These are phyloP conservation scores for Suillus sp. DNA, from an alignment of 768 basidiomycete species.

Conservation along the genomic window DNA sequence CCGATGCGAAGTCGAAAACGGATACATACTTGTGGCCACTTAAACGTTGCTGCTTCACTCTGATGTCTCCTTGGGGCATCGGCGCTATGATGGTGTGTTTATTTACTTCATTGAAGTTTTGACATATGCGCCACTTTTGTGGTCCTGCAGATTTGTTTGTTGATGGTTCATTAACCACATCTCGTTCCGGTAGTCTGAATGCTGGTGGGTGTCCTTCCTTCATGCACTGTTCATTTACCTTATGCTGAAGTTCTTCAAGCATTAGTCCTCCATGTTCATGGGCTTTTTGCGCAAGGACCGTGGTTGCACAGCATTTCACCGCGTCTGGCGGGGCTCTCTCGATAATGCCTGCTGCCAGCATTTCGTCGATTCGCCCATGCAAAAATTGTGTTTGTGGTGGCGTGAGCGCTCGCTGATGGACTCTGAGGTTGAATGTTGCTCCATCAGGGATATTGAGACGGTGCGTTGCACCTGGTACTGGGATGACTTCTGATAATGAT, in stretches of 20 bases:
- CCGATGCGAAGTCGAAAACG: conserved; percentile 26
- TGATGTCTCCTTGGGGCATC: too few relatives aligned
- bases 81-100: too few relatives aligned
- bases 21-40: too few relatives aligned
- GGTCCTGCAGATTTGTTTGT: too few relatives aligned
- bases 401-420: conserved; percentile 7
- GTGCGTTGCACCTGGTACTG: conserved; percentile 17
- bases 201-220: too few relatives aligned
- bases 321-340: background rate
- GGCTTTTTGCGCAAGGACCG: conserved; percentile 40
- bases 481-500: conserved; percentile 39
- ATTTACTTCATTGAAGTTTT: too few relatives aligned
- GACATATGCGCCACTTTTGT: too few relatives aligned
- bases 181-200: too few relatives aligned
- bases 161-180: too few relatives aligned
- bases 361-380: conserved; percentile 1
- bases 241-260: conserved; percentile 31
- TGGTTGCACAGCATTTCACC: conserved; percentile 11
- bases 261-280: conserved; percentile 32
- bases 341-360: conserved; percentile 8
- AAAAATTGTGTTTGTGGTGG: conserved; percentile 8
- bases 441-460: conserved; percentile 1
- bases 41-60: too few relatives aligned
- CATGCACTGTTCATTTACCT: too few relatives aligned
- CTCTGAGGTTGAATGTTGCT: background rate